These are phyloP conservation scores for Talaromyces marneffei DNA, from an alignment of 2,329 filamentous ascomycete species.

Conservation along the genomic window DNA sequence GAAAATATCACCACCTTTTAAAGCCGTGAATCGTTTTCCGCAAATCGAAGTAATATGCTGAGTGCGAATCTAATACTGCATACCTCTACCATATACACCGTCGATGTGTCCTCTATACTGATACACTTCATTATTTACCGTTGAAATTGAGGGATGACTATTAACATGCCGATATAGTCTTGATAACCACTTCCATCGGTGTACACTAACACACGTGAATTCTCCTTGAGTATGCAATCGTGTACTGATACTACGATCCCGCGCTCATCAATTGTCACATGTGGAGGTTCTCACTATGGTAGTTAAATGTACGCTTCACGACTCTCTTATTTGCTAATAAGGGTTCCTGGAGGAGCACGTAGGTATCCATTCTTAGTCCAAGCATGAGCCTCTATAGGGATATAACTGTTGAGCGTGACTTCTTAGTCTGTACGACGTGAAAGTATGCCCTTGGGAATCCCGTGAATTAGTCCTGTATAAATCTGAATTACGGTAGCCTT, in stretches of 20 bases:
- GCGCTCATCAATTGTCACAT: slow-evolving; percentile 1
- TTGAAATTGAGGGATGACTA: background rate
- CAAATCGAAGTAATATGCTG: background rate
- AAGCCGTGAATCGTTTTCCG: background rate
- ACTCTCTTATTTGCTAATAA: background rate
- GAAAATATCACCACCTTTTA: background rate
- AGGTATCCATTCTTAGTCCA: background rate
- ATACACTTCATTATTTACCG: background rate
- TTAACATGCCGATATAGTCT: background rate
- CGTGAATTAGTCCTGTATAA: background rate
- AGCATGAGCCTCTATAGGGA: background rate
- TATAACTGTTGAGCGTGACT: background rate
- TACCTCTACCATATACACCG: background rate
- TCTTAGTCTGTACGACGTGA: background rate
- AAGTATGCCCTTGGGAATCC: background rate
- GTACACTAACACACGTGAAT: background rate
- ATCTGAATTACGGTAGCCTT: background rate
- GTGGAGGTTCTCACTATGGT: slow-evolving; percentile 8
- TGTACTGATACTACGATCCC: background rate
- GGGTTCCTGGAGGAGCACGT: background rate
- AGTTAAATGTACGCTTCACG: slow-evolving; percentile 13
- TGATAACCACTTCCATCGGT: background rate
- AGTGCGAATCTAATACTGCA: background rate
- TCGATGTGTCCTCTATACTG: background rate
- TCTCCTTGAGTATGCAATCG: background rate